Percentiles rank a stretch among this genome's conserved stretches.
These are phyloP conservation scores for Entomortierella lignicola DNA, from an alignment of 192 early-diverging fungal genomes.

Conservation along the genomic window DNA sequence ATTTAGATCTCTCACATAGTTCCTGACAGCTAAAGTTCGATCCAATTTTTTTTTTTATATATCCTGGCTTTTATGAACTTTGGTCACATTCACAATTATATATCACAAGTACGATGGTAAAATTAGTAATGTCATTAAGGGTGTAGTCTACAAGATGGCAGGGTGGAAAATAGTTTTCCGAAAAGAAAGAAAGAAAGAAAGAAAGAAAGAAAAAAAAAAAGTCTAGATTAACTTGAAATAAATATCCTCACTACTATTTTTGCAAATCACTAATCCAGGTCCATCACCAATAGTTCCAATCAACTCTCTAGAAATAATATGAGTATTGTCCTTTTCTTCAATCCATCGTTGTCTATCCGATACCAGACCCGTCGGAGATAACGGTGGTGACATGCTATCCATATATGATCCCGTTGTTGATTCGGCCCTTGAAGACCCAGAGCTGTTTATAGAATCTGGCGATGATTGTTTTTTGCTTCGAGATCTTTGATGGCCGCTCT, in stretches of 20 bases:
- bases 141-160: neutral
- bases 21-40: no score
- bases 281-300: constrained; percentile 41
- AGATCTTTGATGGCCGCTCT: neutral
- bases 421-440: constrained; percentile 12
- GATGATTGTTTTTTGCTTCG: neutral
- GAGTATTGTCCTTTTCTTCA: constrained; percentile 33
- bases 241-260: constrained; percentile 52
- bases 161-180: no score
- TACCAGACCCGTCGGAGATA: neutral
- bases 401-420: constrained; percentile 15
- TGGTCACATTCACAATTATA: no score
- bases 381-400: neutral
- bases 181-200: no score
- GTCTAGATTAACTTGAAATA: constrained; percentile 26
- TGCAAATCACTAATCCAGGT: constrained; percentile 38
- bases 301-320: constrained; percentile 34
- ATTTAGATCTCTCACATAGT: no score
- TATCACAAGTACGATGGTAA: no score
- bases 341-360: constrained; percentile 29
- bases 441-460: constrained; percentile 16
- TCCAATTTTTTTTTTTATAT: no score
- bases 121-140: neutral
- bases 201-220: neutral
- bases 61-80: no score